These are phyloP conservation scores for Xerocomellus chrysenteron DNA, from an alignment of 768 basidiomycete genomes.

Conservation along the genomic window DNA sequence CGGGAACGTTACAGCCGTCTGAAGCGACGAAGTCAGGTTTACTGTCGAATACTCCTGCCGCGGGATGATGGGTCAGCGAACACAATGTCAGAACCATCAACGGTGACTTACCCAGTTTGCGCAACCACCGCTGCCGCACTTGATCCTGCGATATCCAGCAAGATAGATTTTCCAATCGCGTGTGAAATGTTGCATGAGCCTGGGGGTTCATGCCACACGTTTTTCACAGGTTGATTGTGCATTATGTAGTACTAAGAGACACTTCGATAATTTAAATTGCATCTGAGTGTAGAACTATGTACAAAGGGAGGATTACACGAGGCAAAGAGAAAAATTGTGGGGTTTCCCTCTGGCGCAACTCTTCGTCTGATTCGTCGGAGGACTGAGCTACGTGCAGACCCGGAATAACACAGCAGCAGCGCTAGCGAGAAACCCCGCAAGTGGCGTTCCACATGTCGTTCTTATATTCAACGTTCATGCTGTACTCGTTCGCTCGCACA, in stretches of 20 bases:
- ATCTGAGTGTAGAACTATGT: too few relatives aligned
- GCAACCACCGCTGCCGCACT: slow-evolving; percentile 43
- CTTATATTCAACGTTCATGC: slow-evolving; percentile 28
- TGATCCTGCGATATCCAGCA: slow-evolving; percentile 13
- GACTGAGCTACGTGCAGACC: background rate
- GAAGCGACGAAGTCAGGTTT: slow-evolving; percentile 35
- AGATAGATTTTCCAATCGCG: too few relatives aligned
- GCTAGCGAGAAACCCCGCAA: slow-evolving; percentile 24
- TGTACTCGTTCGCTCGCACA: slow-evolving; percentile 27
- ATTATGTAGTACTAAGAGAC: too few relatives aligned
- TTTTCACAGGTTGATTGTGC: background rate
- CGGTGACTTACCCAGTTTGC: slow-evolving; percentile 34
- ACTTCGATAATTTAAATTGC: too few relatives aligned
- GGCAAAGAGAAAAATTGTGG: too few relatives aligned
- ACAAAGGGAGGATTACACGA: background rate
- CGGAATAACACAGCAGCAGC: background rate
- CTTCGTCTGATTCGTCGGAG: background rate
- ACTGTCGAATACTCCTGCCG: slow-evolving; percentile 35
- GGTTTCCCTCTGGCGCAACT: background rate
- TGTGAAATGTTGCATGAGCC: too few relatives aligned
- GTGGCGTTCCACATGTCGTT: slow-evolving; percentile 37
- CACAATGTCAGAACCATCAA: background rate
- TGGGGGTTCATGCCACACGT: too few relatives aligned
- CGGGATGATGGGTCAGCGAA: background rate
- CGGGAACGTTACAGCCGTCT: slow-evolving; percentile 24